phyloP scores from a whole-genome alignment of 345 rosid genomes.

The Gossypium stocksii region DNA sequence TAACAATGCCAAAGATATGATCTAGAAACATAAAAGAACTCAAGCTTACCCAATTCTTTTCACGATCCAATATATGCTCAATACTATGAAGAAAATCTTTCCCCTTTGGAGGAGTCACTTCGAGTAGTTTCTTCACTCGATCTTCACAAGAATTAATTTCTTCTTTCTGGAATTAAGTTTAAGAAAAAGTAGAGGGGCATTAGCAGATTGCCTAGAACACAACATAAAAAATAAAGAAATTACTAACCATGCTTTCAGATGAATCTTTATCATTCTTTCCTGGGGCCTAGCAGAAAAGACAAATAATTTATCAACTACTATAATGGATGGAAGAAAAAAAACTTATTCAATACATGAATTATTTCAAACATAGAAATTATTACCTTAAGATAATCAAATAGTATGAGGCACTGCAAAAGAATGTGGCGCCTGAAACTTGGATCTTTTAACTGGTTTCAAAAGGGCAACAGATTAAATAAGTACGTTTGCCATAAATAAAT shows the following conservation, averaged over 20 bases:
- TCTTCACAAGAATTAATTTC: constrained; percentile 86
- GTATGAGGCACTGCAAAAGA: constrained; percentile 93
- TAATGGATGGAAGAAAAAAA: neutral
- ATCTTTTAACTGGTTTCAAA: constrained; percentile 74
- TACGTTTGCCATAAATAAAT: constrained; percentile 1
- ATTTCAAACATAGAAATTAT: constrained; percentile 13
- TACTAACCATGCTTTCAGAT: constrained; percentile 93
- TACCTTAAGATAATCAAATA: constrained; percentile 94
- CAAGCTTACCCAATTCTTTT: constrained; percentile 85
- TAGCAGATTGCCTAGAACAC: constrained; percentile 7
- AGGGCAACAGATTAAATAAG: constrained; percentile 14
- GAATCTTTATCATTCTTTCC: constrained; percentile 95
- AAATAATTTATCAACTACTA: constrained; percentile 13
- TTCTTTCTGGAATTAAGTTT: constrained; percentile 53
- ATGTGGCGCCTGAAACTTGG: constrained; percentile 94
- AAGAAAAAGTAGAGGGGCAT: neutral
- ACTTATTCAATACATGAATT: constrained; percentile 5
- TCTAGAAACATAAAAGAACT: constrained; percentile 11
- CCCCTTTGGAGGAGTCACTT: constrained; percentile 92
- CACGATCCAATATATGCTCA: constrained; percentile 88
- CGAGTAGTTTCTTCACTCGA: constrained; percentile 79
- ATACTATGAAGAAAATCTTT: constrained; percentile 71
- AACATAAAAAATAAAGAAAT: neutral
- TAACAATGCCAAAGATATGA: neutral
- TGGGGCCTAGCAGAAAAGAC: constrained; percentile 54